Percentiles rank a stretch among this genome's conserved stretches.
phyloP scores from a whole-genome alignment of 805 yeast genomes.

The Cyberlindnera xishuangbannaensis region DNA sequence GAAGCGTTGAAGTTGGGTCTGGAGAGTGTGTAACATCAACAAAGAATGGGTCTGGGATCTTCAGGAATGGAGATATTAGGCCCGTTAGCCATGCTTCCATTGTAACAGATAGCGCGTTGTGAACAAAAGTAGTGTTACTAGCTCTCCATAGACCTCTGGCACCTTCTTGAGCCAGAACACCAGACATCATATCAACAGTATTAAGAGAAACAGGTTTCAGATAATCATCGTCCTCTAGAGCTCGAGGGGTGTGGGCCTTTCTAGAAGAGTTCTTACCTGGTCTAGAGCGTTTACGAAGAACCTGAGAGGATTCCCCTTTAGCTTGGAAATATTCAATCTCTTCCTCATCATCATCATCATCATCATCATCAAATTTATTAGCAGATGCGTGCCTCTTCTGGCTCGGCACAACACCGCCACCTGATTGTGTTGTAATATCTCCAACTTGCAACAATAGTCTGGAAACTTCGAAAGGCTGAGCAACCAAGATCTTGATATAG shows the following conservation, averaged over 20 bases:
- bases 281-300: constrained; percentile 17
- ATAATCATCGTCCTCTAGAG: constrained; percentile 7
- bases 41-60: constrained; percentile 84
- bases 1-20: constrained; percentile 63
- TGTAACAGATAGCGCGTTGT: constrained; percentile 67
- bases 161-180: constrained; percentile 64
- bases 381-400: constrained; percentile 6
- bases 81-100: constrained; percentile 92
- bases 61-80: constrained; percentile 69
- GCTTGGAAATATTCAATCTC: constrained; percentile 39
- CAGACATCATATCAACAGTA: constrained; percentile 59
- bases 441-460: constrained; percentile 79
- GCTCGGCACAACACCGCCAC: too few relatives aligned
- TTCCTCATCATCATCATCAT: constrained; percentile 33
- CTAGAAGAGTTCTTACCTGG: constrained; percentile 6
- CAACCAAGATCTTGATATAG: constrained; percentile 60
- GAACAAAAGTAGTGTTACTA: constrained; percentile 71
- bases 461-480: constrained; percentile 87
- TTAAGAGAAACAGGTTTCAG: constrained; percentile 56
- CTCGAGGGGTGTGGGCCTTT: neutral
- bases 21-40: constrained; percentile 78
- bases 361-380: constrained; percentile 29
- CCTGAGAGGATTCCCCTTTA: constrained; percentile 17
- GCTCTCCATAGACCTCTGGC: constrained; percentile 69
- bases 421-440: too few relatives aligned